Conservation (phyloP, 2,329 filamentous ascomycete genomes). For the Plenodomus biglobosus region DNA sequence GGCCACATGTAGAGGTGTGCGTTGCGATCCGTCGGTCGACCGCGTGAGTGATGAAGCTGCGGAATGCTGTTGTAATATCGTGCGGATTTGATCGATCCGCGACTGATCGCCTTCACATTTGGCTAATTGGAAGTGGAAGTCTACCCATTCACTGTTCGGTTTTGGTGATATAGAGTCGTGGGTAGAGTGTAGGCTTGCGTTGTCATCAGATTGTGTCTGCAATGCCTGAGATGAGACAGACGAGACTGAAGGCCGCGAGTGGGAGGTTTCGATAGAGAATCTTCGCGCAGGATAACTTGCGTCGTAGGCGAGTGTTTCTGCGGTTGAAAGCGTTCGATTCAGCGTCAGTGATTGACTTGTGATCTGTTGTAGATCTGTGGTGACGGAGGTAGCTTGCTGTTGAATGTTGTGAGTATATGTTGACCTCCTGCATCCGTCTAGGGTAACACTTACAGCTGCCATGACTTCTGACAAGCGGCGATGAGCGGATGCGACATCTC, state of each 20-base stretch:
- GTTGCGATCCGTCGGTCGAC: conserved; percentile 8
- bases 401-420: background rate
- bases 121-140: conserved; percentile 17
- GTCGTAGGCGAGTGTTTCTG: conserved; percentile 10
- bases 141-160: conserved; percentile 10
- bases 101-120: background rate
- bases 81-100: conserved; percentile 4
- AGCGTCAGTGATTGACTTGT: background rate
- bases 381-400: background rate
- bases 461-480: background rate
- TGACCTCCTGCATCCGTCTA: too few species aligned
- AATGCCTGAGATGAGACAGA: conserved; percentile 5
- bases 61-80: conserved; percentile 9
- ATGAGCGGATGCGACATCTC: background rate
- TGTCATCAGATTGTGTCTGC: conserved; percentile 3
- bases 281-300: background rate
- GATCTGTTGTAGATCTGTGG: background rate
- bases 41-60: conserved; percentile 9
- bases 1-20: conserved; percentile 20
- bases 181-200: conserved; percentile 1
- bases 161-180: background rate
- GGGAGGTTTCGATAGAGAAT: conserved; percentile 3
- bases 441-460: background rate
- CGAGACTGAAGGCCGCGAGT: conserved; percentile 7
- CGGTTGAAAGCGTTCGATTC: conserved; percentile 8